These are phyloP conservation scores for Penicillium sp. DNA, from an alignment of 2,329 filamentous ascomycete genomes.

Conservation along the genomic window DNA sequence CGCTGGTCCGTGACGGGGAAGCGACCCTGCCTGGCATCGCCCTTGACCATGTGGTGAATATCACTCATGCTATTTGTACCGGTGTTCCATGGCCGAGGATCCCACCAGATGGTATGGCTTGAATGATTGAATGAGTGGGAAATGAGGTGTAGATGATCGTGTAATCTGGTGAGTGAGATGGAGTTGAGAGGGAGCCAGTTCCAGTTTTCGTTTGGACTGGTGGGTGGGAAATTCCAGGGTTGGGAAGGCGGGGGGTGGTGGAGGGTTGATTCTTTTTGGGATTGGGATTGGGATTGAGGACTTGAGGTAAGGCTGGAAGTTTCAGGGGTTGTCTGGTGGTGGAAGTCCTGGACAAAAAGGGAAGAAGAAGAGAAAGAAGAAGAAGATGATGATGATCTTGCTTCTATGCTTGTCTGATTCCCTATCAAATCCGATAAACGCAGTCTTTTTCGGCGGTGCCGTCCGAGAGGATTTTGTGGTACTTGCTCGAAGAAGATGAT, in stretches of 20 bases:
- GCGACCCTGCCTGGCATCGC: neutral
- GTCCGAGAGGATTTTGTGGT: neutral
- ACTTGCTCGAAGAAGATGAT: neutral
- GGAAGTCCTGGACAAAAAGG: no score
- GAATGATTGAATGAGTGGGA: neutral
- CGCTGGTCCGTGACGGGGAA: neutral
- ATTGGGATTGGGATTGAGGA: neutral
- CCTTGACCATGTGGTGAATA: no score
- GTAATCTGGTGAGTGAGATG: neutral
- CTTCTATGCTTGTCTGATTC: no score
- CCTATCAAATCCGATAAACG: neutral
- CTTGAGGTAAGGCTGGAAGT: no score
- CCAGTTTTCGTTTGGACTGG: neutral
- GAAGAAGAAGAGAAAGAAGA: no score
- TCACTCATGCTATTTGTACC: neutral
- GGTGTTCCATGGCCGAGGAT: neutral
- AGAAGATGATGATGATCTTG: no score
- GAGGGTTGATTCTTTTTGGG: neutral
- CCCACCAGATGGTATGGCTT: neutral
- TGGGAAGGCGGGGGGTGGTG: neutral
- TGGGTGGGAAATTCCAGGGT: neutral
- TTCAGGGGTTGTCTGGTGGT: no score
- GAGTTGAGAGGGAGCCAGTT: neutral
- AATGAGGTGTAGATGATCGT: neutral
- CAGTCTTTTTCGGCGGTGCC: neutral